Evolutionary conservation across 176 grass and related monocot species (phyloP).

Genomic region (Typha latifolia): DNA sequence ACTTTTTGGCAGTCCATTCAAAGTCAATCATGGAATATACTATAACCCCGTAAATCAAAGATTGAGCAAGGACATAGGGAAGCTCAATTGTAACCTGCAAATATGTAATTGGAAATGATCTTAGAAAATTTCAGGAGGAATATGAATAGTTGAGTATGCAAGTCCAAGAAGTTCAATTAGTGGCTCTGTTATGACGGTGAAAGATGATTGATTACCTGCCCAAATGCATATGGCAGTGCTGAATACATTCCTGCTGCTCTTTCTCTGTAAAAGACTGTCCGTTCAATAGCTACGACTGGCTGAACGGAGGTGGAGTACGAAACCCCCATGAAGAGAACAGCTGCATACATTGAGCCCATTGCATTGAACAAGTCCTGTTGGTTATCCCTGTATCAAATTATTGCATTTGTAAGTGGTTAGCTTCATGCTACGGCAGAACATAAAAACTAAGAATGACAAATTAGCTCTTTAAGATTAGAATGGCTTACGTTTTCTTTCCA

Average conservation of each 20-base stretch:
- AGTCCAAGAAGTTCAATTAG: too few species aligned
- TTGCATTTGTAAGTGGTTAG: background rate
- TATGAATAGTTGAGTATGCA: too few species aligned
- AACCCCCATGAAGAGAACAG: conserved; percentile 68
- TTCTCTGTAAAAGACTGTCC: conserved; percentile 78
- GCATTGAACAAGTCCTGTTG: conserved; percentile 78
- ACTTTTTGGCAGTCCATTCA: conserved; percentile 66
- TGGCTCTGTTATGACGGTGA: background rate
- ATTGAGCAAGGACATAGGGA: conserved; percentile 59
- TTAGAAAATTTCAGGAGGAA: too few species aligned
- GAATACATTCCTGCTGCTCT: conserved; percentile 83
- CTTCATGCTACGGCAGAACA: background rate
- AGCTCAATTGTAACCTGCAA: conserved; percentile 64
- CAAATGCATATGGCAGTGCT: conserved; percentile 69
- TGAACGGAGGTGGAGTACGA: conserved; percentile 54
- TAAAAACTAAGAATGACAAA: background rate
- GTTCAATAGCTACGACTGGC: conserved; percentile 66
- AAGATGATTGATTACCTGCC: conserved; percentile 42
- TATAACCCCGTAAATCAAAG: conserved; percentile 46
- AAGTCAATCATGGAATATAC: conserved; percentile 91
- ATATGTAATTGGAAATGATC: too few species aligned
- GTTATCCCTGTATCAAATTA: conserved; percentile 29
- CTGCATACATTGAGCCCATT: conserved; percentile 82
- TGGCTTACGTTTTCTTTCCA: conserved; percentile 51
- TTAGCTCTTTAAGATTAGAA: conserved; percentile 9